phyloP scores from a whole-genome alignment of 257 asterid genomes.

The Nicotiana undulata region DNA sequence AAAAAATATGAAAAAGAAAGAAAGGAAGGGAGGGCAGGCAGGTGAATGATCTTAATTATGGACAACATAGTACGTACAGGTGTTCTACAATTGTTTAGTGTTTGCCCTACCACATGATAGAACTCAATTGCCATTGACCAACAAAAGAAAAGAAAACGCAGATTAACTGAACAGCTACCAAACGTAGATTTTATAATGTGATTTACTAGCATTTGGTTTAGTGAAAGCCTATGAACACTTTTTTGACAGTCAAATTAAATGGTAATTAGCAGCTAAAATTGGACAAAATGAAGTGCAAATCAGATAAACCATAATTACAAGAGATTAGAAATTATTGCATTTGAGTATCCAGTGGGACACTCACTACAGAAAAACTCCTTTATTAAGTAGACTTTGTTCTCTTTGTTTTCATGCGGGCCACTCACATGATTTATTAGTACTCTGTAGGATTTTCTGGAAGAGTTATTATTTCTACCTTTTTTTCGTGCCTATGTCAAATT shows the following conservation, averaged over 20 bases:
- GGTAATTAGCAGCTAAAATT: neutral
- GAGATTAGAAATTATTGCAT: neutral
- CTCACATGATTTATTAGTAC: neutral
- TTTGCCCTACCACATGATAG: slow-evolving; percentile 10
- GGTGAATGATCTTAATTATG: neutral
- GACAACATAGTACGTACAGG: slow-evolving; percentile 3
- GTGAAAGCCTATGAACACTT: neutral
- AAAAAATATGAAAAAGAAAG: too few species aligned
- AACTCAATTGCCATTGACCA: neutral
- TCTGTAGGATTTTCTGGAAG: neutral
- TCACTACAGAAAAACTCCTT: neutral
- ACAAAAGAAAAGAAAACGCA: neutral
- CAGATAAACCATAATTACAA: neutral
- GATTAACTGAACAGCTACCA: neutral
- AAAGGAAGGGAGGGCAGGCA: neutral
- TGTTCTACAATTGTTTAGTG: neutral
- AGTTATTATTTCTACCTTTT: neutral
- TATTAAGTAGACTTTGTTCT: neutral
- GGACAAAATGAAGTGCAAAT: neutral
- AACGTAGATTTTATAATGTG: neutral
- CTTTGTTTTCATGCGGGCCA: neutral
- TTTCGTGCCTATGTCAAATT: neutral
- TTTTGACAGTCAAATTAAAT: neutral
- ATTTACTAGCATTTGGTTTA: neutral
- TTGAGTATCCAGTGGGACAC: neutral